Conservation (phyloP, 1,139 yeast species). For the Yamadazyma conglobata region DNA sequence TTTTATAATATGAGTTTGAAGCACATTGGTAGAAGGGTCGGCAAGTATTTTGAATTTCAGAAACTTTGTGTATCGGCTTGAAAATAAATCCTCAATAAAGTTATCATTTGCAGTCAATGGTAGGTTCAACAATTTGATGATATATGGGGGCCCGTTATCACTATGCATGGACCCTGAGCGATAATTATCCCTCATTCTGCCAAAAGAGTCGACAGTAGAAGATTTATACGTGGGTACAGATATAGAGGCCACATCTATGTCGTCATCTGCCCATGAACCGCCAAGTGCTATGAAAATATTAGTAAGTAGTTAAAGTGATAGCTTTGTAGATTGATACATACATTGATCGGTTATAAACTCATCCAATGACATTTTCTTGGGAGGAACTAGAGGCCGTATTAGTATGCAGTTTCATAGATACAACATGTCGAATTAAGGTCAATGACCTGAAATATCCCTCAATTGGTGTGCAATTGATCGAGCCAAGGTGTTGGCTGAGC, state of each 20-base stretch:
- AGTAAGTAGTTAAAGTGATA: conserved; percentile 14
- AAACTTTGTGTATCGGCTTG: conserved; percentile 38
- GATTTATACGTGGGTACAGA: conserved; percentile 48
- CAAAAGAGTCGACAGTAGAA: conserved; percentile 8
- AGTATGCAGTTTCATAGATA: conserved; percentile 6
- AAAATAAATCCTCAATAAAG: conserved; percentile 42
- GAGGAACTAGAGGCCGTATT: conserved; percentile 23
- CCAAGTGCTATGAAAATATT: conserved; percentile 37
- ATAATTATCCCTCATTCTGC: conserved; percentile 7
- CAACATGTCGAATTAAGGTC: neutral
- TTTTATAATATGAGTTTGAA: conserved; percentile 38
- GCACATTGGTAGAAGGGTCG: conserved; percentile 40
- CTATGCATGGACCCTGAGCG: conserved; percentile 10
- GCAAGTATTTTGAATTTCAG: conserved; percentile 41
- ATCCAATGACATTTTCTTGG: conserved; percentile 50
- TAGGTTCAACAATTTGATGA: conserved; percentile 50
- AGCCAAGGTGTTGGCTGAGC: too few species aligned
- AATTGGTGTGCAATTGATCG: too few species aligned
- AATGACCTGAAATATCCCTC: too few species aligned
- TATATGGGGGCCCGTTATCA: conserved; percentile 52
- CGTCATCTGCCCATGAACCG: conserved; percentile 79
- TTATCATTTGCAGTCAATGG: conserved; percentile 40
- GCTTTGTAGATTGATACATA: conserved; percentile 26
- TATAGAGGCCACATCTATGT: conserved; percentile 64
- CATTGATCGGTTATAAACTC: conserved; percentile 53